Percentiles rank a stretch among this genome's conserved stretches.
Conservation (phyloP, 306 rosid genomes). For the Cucumis hystrix region DNA sequence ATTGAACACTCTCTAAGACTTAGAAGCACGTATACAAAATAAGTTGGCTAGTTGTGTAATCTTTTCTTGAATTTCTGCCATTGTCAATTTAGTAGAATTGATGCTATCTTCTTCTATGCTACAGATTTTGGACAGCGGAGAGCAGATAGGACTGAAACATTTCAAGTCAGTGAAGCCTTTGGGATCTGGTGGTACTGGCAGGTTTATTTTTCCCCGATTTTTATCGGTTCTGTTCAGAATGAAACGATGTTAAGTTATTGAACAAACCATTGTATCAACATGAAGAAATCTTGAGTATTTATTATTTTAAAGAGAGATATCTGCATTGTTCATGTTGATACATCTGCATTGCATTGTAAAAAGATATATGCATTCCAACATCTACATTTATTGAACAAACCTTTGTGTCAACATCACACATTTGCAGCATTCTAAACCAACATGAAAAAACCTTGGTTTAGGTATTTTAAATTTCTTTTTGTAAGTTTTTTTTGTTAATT, state of each 20-base stretch:
- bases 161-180: slow-evolving; percentile 76
- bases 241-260: background rate
- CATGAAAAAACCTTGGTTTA: no score
- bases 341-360: no score
- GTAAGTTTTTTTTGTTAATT: no score
- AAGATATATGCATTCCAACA: no score
- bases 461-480: no score
- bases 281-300: no score
- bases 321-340: no score
- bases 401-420: no score
- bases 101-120: background rate
- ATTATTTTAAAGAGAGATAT: no score
- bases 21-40: slow-evolving; percentile 63
- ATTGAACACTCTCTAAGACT: slow-evolving; percentile 63
- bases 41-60: slow-evolving; percentile 24
- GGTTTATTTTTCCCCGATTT: slow-evolving; percentile 22
- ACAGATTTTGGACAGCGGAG: slow-evolving; percentile 68
- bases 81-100: background rate
- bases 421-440: no score
- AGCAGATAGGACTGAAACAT: slow-evolving; percentile 65
- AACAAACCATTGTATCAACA: background rate
- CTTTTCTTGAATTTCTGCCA: background rate
- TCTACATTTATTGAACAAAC: no score
- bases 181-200: slow-evolving; percentile 97
- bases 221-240: background rate